phyloP scores from a whole-genome alignment of 2,329 filamentous ascomycete species.

The Pestalotiopsis sp. region DNA sequence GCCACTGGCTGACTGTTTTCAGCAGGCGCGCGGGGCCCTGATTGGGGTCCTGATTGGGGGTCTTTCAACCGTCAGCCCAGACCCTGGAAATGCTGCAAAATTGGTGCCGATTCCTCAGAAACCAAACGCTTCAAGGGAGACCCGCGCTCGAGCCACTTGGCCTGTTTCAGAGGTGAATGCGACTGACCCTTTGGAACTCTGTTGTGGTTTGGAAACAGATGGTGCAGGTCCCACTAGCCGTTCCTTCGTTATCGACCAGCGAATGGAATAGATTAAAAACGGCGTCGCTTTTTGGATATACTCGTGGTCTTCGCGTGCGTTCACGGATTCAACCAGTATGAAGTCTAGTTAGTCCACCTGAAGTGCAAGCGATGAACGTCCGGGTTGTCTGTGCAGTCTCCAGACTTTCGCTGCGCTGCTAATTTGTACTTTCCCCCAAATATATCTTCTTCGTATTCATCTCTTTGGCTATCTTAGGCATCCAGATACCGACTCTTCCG shows the following conservation, averaged over 20 bases:
- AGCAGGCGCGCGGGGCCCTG: conserved; percentile 1
- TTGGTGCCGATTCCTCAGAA: neutral
- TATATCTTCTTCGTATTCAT: neutral
- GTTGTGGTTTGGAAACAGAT: conserved; percentile 1
- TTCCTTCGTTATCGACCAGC: neutral
- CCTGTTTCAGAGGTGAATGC: neutral
- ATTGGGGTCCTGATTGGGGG: neutral
- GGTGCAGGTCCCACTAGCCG: neutral
- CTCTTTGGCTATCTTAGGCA: neutral
- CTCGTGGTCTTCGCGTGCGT: neutral
- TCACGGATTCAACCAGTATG: neutral
- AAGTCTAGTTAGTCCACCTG: neutral
- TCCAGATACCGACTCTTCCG: neutral
- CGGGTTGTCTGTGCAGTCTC: neutral
- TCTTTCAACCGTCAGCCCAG: neutral
- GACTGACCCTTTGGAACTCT: conserved; percentile 1
- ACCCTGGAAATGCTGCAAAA: neutral
- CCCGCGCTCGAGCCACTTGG: conserved; percentile 2
- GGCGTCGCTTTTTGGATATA: neutral
- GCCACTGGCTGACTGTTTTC: neutral
- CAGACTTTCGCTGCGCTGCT: neutral
- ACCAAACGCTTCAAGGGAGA: neutral
- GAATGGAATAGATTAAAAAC: neutral
- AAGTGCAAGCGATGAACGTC: neutral
- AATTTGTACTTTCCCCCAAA: neutral